These are phyloP conservation scores for Cyberlindnera maritima DNA, from an alignment of 805 yeast species.

Conservation along the genomic window DNA sequence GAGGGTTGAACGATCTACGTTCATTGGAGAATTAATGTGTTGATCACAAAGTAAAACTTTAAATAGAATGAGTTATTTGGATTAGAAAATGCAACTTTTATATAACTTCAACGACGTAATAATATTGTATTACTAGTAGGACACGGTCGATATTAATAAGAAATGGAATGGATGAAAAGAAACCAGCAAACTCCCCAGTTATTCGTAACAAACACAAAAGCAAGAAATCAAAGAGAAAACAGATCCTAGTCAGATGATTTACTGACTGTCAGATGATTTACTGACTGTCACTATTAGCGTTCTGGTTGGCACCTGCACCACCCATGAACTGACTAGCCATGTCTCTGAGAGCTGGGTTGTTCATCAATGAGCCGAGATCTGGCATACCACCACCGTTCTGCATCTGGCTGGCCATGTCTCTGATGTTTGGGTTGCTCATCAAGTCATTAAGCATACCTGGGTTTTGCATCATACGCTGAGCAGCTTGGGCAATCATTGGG, in stretches of 20 bases:
- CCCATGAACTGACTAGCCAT: constrained; percentile 49
- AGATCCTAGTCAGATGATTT: no score
- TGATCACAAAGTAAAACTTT: no score
- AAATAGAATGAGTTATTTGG: no score
- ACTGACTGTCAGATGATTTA: not conserved
- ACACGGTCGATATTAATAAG: no score
- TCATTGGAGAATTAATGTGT: constrained; percentile 4
- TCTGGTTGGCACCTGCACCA: constrained; percentile 25
- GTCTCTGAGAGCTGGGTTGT: constrained; percentile 7
- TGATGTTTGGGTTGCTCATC: constrained; percentile 6
- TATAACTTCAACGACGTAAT: no score
- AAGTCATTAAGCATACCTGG: constrained; percentile 67
- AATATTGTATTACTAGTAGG: no score
- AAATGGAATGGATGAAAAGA: not conserved
- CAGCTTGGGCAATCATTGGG: constrained; percentile 91
- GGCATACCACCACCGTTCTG: constrained; percentile 37
- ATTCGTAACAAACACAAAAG: no score
- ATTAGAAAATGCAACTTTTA: no score
- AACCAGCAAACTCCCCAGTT: not conserved
- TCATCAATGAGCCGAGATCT: constrained; percentile 47
- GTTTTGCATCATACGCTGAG: constrained; percentile 82
- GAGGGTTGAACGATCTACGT: constrained; percentile 19
- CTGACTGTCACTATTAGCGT: not conserved
- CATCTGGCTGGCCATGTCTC: constrained; percentile 13
- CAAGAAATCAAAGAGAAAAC: not conserved